Evolutionary conservation across 2,329 filamentous ascomycete genomes (phyloP), one percentile per base, ranked within the genome.

Genomic region (Colletotrichum limetticola): DNA sequence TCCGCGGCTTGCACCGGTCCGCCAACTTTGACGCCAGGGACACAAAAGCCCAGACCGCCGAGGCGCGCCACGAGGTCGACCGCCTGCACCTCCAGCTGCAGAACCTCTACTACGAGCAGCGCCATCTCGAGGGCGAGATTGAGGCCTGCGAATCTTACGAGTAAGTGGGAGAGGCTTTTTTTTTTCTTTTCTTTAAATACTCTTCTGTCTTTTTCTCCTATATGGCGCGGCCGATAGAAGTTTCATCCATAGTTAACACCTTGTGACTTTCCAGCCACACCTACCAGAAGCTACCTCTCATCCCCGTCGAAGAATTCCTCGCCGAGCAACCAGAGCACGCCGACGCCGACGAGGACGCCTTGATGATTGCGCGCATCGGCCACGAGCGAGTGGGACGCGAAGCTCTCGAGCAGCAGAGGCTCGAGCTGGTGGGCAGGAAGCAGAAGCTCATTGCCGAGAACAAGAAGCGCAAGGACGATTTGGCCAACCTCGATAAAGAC

Each of bases 91-190:
- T 99, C 49, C 94, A 97, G 79, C 88, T 99, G 68, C 96, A 98
- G 83, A 99, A 99, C 79, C 86, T 99, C 8, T 97, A 97, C 82
- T 99, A 99, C 80, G 96, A 99, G 83, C 95, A 98, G 84, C 89
- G 94, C 67, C 95, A 98, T 82, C 85, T 99, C 67, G 91, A 94
- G 75, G 94, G 94, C 61, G 97, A 99, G 83, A 98, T 99, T 74
- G 87, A 90, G 0, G 95, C 94, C 9, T 98, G 97, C 82, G 94
- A 98, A 80, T 93, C 92, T 64, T 98, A 97, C 78, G 94, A 98
- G 95, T 97, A 85, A 74, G 32, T 35, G 8, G 32, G 32, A 9
- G 32, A 8, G 1, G 94, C 22, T n/a, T 35, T 12, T 12, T 26
- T 1, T 2, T 22, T 22, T 22, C 2, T 32, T 9, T 11, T 22